Conservation (phyloP, 495 filamentous ascomycete genomes). For the Aspergillus carlsbadensis region DNA sequence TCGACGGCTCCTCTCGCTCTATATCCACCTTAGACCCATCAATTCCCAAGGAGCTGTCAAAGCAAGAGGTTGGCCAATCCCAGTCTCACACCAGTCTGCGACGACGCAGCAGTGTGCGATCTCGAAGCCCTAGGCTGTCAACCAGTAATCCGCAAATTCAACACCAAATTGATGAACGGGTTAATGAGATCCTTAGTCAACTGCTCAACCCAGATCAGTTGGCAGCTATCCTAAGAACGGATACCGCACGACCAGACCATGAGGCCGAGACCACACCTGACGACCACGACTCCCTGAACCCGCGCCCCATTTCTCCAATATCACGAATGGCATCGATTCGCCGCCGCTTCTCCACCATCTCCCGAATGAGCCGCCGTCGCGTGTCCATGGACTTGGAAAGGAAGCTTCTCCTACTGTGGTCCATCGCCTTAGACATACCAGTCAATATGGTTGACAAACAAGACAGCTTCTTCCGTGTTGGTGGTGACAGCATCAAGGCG, state of each 20-base stretch:
- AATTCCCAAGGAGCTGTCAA: background rate
- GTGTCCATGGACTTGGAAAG: constrained; percentile 3
- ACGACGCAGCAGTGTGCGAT: constrained; percentile 1
- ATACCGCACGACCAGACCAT: background rate
- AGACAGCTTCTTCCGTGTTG: constrained; percentile 7
- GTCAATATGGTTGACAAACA: background rate
- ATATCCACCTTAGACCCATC: background rate
- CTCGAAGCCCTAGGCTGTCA: background rate
- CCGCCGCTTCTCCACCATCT: background rate
- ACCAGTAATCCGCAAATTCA: background rate
- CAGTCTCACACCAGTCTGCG: background rate
- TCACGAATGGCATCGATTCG: background rate
- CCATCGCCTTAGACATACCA: background rate
- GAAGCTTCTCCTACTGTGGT: background rate
- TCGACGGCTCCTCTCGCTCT: background rate
- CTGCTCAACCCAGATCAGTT: background rate
- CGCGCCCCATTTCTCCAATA: background rate
- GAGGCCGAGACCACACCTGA: background rate
- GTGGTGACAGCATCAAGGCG: constrained; percentile 5
- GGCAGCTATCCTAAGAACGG: background rate
- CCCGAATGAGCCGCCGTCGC: background rate
- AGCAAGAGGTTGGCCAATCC: background rate
- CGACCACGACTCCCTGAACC: background rate
- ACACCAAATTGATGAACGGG: background rate
- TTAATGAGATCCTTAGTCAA: background rate